Conservation (phyloP, 2,329 filamentous ascomycete genomes). For the Macrophomina phaseolina region DNA sequence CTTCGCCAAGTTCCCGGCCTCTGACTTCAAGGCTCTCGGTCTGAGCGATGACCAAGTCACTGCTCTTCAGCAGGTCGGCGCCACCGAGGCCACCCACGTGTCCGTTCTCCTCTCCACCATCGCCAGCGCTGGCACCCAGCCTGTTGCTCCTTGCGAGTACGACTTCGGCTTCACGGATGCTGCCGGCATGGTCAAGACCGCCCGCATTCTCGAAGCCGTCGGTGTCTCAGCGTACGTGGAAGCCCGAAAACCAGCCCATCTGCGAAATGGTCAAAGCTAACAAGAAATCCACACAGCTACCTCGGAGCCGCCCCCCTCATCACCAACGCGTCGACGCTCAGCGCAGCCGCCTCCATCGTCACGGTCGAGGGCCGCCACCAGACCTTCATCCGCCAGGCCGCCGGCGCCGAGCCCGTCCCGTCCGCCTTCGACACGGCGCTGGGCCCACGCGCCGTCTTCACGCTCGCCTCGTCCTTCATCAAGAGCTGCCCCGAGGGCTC, state of each 20-base stretch:
- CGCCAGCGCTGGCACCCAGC: slow-evolving; percentile 65
- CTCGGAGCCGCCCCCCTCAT: slow-evolving; percentile 73
- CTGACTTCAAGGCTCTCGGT: slow-evolving; percentile 69
- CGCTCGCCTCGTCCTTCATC: slow-evolving; percentile 76
- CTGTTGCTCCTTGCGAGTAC: slow-evolving; percentile 73
- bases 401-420: slow-evolving; percentile 65
- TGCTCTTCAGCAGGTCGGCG: slow-evolving; percentile 66
- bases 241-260: background rate
- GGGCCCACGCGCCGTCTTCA: slow-evolving; percentile 72
- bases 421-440: slow-evolving; percentile 74
- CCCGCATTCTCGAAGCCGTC: slow-evolving; percentile 72
- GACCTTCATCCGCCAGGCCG: slow-evolving; percentile 70
- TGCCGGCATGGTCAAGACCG: slow-evolving; percentile 69
- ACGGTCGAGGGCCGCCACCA: slow-evolving; percentile 77
- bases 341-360: slow-evolving; percentile 71
- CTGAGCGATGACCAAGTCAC: slow-evolving; percentile 60
- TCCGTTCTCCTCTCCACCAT: slow-evolving; percentile 65
- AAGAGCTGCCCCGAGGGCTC: slow-evolving; percentile 68
- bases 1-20: slow-evolving; percentile 68
- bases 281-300: slow-evolving; percentile 43
- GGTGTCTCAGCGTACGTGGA: slow-evolving; percentile 71
- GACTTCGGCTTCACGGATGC: slow-evolving; percentile 72
- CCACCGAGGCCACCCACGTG: slow-evolving; percentile 69
- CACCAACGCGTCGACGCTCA: slow-evolving; percentile 64
- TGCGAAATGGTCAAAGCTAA: slow-evolving; percentile 16